A percentile compares a stretch with the other conserved stretches of the same genome.
Evolutionary conservation across 192 early-diverging fungal species (phyloP).

Genomic region (Funneliformis mosseae): DNA sequence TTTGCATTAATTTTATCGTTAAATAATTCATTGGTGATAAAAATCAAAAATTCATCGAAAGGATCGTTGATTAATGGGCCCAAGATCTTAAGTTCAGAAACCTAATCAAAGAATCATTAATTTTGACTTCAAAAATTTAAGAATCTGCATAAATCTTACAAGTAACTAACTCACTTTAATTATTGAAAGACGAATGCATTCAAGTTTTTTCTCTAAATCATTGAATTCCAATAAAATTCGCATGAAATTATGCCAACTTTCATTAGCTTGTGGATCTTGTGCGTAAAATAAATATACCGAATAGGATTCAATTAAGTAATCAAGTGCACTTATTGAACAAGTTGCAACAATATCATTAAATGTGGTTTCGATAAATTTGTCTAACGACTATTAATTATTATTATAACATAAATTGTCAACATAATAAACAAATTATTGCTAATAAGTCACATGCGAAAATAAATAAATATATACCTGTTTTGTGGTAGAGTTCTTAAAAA

Average conservation of each 20-base stretch:
- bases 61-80: not conserved
- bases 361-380: not conserved
- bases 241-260: not conserved
- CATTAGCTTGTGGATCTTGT: not conserved
- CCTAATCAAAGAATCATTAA: not conserved
- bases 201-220: not conserved
- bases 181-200: not conserved
- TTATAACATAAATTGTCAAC: not conserved
- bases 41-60: conserved; percentile 2
- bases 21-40: not conserved
- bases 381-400: not conserved
- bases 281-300: not conserved
- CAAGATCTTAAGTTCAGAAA: not conserved
- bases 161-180: not conserved
- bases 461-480: not conserved
- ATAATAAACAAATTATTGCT: not conserved
- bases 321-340: not conserved
- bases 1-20: not conserved
- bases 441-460: not conserved
- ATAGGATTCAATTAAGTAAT: conserved; percentile 12
- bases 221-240: not conserved
- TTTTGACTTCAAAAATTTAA: not conserved
- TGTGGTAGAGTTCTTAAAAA: not conserved
- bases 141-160: not conserved
- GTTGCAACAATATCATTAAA: not conserved